These are phyloP conservation scores for Amanita inopinata DNA, from an alignment of 768 basidiomycete species.

Conservation along the genomic window DNA sequence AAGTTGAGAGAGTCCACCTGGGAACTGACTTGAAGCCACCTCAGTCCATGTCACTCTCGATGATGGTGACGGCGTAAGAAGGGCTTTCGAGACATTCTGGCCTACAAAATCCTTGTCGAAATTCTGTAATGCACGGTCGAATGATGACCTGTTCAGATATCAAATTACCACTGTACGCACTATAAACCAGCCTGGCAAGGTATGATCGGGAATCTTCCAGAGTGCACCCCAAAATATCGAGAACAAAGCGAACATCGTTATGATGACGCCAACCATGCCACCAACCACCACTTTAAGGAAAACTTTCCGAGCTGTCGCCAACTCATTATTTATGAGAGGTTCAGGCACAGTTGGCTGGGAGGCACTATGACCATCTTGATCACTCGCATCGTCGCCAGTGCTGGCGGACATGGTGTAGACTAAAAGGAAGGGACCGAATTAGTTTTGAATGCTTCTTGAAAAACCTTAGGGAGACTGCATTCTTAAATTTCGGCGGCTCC, in stretches of 20 bases:
- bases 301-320: conserved; percentile 18
- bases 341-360: neutral
- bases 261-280: conserved; percentile 21
- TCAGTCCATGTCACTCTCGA: conserved; percentile 37
- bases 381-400: neutral
- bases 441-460: neutral
- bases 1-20: conserved; percentile 33
- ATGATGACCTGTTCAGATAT: neutral
- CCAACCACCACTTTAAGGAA: conserved; percentile 29
- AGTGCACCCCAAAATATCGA: conserved; percentile 46
- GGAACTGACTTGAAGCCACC: conserved; percentile 32
- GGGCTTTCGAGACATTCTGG: conserved; percentile 28
- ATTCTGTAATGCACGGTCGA: conserved; percentile 28
- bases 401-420: neutral
- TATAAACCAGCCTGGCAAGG: conserved; percentile 43
- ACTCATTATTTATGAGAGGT: conserved; percentile 1
- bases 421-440: neutral
- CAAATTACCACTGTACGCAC: conserved; percentile 21
- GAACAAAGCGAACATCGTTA: conserved; percentile 33
- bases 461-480: neutral
- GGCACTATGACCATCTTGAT: neutral
- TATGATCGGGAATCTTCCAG: conserved; percentile 27
- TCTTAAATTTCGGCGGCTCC: neutral
- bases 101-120: conserved; percentile 52
- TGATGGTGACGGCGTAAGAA: conserved; percentile 17